Evolutionary conservation across 2,329 filamentous ascomycete species (phyloP), one percentile per base, ranked within the genome.

Genomic region (Chaetoscypha palmicola): DNA sequence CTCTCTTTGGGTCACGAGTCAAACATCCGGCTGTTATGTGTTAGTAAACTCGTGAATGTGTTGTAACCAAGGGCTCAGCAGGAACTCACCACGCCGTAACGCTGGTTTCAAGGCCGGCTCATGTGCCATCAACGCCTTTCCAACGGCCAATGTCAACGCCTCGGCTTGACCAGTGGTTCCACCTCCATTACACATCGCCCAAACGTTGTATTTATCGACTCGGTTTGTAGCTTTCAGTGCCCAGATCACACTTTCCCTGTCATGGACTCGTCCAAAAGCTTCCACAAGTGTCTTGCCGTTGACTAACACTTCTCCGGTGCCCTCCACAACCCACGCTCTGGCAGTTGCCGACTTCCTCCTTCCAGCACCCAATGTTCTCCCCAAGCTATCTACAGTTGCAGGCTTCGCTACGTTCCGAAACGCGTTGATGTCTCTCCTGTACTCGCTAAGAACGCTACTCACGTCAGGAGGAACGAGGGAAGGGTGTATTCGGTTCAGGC

Each of bases 161-260:
- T 98, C 92, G 5, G 92, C 91, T 67, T 98, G 94, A 2, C 92
- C 92, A 38, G 92, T 98, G 37, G 86, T 84, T 57, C 92, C 92
- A 54, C 92, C 92, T 44, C 92, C 92, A 47, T 77, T 74, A 2
- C 89, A 86, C 38, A 86, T 68, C 41, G 83, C 90, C 82, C 88
- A 98, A 3, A 96, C 79, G 60, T 98, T 98, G 72, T 98, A 98
- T 66, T 96, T 97, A 72, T 95, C 89, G 52, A 94, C 67, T 51
- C 92, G 74, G 33, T 84, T 73, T 19, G 89, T 94, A 38, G 80
- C 76, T 59, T 90, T 88, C 59, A 98, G 67, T 5, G 91, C 81
- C 91, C 91, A 98, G 3, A 95, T 70, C 2, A 87, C 91, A 61
- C 88, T 96, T 70, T 97, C 92, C 33, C 92, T 81, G 66, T 98